A percentile compares a stretch with the other conserved stretches of the same genome.
These are phyloP conservation scores for Podospora bellae-mahoneyi DNA, from an alignment of 495 filamentous ascomycete genomes.

Conservation along the genomic window DNA sequence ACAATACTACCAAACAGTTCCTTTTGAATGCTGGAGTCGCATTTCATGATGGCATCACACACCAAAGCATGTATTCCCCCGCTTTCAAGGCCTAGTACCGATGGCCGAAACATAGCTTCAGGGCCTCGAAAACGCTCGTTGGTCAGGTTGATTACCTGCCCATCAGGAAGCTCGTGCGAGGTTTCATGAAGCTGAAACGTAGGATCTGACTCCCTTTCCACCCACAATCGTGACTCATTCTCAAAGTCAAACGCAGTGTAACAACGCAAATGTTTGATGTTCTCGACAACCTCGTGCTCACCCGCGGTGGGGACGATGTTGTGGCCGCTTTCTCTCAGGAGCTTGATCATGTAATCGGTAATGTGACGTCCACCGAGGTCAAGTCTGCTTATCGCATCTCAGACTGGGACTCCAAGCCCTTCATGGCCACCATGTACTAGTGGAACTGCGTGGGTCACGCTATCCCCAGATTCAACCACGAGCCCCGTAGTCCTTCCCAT, in stretches of 20 bases:
- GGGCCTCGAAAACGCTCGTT: conserved; percentile 99
- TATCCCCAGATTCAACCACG: conserved; percentile 98
- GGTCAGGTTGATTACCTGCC: conserved; percentile 99
- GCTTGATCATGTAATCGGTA: conserved; percentile 99
- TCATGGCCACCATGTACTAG: conserved; percentile 87
- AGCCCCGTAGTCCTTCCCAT: conserved; percentile 99
- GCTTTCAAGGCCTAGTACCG: conserved; percentile 94
- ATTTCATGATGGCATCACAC: conserved; percentile 99
- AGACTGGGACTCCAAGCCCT: conserved; percentile 64
- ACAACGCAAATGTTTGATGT: conserved; percentile 99
- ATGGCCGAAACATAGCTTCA: conserved; percentile 98
- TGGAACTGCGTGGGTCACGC: conserved; percentile 99
- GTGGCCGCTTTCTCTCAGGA: conserved; percentile 97
- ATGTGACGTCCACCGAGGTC: conserved; percentile 99
- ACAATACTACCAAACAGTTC: conserved; percentile 99
- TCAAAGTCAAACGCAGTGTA: conserved; percentile 99
- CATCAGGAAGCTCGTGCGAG: conserved; percentile 99
- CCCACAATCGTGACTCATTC: conserved; percentile 99
- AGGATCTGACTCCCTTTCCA: conserved; percentile 53
- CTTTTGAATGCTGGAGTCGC: conserved; percentile 99
- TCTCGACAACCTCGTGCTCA: conserved; percentile 99
- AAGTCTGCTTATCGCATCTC: conserved; percentile 97
- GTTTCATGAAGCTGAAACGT: conserved; percentile 84
- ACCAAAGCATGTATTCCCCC: conserved; percentile 99
- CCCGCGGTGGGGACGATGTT: conserved; percentile 95